phyloP scores from a whole-genome alignment of 257 asterid genomes.

The Perilla frutescens region DNA sequence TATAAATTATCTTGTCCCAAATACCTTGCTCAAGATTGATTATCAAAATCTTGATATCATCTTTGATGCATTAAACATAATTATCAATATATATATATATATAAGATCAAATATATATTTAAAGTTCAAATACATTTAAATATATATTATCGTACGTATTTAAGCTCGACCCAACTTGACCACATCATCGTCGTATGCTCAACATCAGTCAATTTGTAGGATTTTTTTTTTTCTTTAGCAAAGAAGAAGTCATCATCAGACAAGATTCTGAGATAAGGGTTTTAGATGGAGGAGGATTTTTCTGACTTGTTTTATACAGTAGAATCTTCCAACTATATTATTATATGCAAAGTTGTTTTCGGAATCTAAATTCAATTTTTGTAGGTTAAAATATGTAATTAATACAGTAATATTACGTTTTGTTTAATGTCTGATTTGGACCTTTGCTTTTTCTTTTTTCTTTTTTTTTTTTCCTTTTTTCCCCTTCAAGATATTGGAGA shows the following conservation, averaged over 20 bases:
- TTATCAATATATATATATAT: too few species aligned
- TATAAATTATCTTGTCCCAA: too few species aligned
- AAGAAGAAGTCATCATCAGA: slow-evolving; percentile 7
- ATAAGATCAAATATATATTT: too few species aligned
- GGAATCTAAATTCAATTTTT: neutral
- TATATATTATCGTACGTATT: too few species aligned
- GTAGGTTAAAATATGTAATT: neutral
- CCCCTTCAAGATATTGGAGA: neutral
- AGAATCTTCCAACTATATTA: slow-evolving; percentile 28
- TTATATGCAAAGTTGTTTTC: neutral
- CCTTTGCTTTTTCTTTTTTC: slow-evolving; percentile 17
- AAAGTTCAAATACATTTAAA: too few species aligned
- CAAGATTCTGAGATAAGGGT: slow-evolving; percentile 19
- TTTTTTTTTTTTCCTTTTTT: neutral
- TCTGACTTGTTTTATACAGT: slow-evolving; percentile 18
- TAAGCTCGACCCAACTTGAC: too few species aligned
- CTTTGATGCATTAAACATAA: too few species aligned
- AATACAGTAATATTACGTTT: neutral
- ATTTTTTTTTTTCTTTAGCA: slow-evolving; percentile 1
- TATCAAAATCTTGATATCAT: too few species aligned
- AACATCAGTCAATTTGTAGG: too few species aligned
- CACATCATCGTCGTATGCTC: too few species aligned
- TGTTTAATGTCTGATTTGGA: slow-evolving; percentile 12
- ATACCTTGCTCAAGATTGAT: too few species aligned
- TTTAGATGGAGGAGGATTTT: slow-evolving; percentile 11